Percentiles rank a stretch among this genome's conserved stretches.
Evolutionary conservation across 805 yeast genomes (phyloP).

Genomic region (Metschnikowia borealis): DNA sequence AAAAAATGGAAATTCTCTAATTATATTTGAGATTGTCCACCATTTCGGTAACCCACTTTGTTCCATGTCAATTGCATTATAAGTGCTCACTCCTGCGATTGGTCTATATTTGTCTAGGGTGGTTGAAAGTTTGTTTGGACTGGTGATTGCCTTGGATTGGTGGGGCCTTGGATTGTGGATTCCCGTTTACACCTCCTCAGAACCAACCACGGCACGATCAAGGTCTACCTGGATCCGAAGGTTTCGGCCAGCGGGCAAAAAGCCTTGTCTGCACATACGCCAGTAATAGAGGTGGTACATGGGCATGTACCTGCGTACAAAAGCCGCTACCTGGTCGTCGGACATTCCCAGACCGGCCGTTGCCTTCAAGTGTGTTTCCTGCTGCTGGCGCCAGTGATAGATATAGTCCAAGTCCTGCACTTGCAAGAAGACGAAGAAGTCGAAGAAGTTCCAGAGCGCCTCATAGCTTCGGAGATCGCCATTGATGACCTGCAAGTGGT

Average conservation of each 20-base stretch:
- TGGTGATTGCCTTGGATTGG: no score
- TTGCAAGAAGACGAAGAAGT: constrained; percentile 56
- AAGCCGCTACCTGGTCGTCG: constrained; percentile 59
- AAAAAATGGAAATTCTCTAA: no score
- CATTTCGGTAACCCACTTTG: no score
- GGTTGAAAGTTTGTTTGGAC: no score
- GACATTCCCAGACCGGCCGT: constrained; percentile 73
- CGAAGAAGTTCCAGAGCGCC: constrained; percentile 53
- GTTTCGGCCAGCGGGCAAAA: constrained; percentile 11
- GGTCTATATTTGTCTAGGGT: no score
- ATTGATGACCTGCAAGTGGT: constrained; percentile 46
- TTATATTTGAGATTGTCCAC: no score
- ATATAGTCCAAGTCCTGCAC: constrained; percentile 61
- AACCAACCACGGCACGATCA: constrained; percentile 8
- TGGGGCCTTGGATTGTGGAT: no score
- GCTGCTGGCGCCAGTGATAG: constrained; percentile 74
- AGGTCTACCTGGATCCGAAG: constrained; percentile 16
- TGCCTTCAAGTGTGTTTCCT: constrained; percentile 59
- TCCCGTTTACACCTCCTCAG: not conserved
- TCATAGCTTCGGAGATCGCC: constrained; percentile 47
- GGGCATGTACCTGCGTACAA: constrained; percentile 86
- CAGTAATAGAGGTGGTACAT: constrained; percentile 68
- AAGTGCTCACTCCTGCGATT: no score
- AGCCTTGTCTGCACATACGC: constrained; percentile 30
- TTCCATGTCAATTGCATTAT: no score